A percentile compares a stretch with the other conserved stretches of the same genome.
Evolutionary conservation across 2,329 filamentous ascomycete genomes (phyloP).

Genomic region (Nemania sp.): DNA sequence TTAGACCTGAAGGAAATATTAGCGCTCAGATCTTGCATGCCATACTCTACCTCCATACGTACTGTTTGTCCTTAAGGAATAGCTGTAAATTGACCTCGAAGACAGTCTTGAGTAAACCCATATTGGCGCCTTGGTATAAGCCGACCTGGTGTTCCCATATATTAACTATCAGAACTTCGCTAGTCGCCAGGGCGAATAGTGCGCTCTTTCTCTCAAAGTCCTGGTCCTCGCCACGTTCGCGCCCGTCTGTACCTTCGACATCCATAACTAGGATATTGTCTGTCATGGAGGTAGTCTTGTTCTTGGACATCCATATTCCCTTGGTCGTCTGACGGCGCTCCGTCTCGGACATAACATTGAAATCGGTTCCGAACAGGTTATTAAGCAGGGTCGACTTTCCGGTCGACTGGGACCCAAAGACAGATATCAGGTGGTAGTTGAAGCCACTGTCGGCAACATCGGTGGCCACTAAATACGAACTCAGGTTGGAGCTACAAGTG

Average conservation of each 20-base stretch:
- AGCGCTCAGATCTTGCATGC: constrained; percentile 26
- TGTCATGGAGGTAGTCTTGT: constrained; percentile 85
- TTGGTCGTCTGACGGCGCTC: constrained; percentile 97
- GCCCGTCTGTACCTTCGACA: constrained; percentile 95
- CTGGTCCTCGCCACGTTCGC: constrained; percentile 96
- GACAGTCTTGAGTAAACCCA: constrained; percentile 97
- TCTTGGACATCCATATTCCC: constrained; percentile 99
- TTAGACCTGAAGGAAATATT: constrained; percentile 71
- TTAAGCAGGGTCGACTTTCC: constrained; percentile 98
- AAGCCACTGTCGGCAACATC: constrained; percentile 90
- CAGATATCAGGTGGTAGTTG: constrained; percentile 99
- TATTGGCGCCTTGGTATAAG: constrained; percentile 97
- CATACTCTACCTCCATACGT: constrained; percentile 53
- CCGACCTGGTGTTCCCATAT: constrained; percentile 99
- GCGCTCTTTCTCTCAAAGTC: constrained; percentile 99
- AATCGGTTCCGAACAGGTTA: constrained; percentile 92
- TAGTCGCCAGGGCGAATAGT: constrained; percentile 95
- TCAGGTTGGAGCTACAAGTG: constrained; percentile 74
- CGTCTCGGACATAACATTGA: constrained; percentile 97
- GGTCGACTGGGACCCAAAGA: constrained; percentile 98
- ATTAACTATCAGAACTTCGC: constrained; percentile 97
- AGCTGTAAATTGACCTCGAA: constrained; percentile 98
- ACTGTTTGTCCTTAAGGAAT: constrained; percentile 96
- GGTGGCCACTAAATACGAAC: constrained; percentile 83
- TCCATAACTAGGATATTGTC: constrained; percentile 99